Evolutionary conservation across 129 eudicot species (phyloP), one percentile per base, ranked within the genome.

Genomic region (Kitagawia praeruptora): DNA sequence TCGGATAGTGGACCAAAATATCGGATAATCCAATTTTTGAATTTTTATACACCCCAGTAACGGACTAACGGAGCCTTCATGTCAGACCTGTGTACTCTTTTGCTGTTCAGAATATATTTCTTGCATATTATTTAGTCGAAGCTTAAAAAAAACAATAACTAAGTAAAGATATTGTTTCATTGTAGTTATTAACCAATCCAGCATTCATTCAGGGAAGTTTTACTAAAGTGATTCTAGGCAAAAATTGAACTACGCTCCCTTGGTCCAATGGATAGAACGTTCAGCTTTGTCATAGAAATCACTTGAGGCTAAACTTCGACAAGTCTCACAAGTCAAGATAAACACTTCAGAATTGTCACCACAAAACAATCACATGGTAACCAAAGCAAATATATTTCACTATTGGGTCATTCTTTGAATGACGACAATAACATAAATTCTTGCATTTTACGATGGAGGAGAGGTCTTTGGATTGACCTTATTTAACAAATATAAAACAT

Each of bases 381-480:
- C 67, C 34, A 61, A 8, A 56, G 66, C 14, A 61, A n/a, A 61
- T n/a, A 61, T 25, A 61, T 61, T 23, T 61, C 34, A n/a, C 69
- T 25, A 61, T 2, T 11, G 15, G 71, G 71, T 34, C 42, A 28
- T 12, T 11, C 18, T 15, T 6, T 16, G 45, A 34, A 49, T 49
- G 69, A 10, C 34, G 18, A 12, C 19, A 6, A 64, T 53, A 28
- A 79, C 74, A 37, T 18, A 51, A 56, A 73, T 14, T 42, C 42
- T 28, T 75, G 42, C 70, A 80, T 72, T 40, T 31, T 41, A 39
- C 34, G 15, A 31, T 31, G 34, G 34, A 31, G 34, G 34, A 31
- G 34, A 84, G 87, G 84, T 84, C 88, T 88, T 79, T 83, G 78
- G 80, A 88, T 83, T 81, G 86, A 89, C 80, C 86, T 83, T 86